Evolutionary conservation across 2,329 filamentous ascomycete genomes (phyloP), one percentile per base, ranked within the genome.

Genomic region (Calonectria hawksworthii): DNA sequence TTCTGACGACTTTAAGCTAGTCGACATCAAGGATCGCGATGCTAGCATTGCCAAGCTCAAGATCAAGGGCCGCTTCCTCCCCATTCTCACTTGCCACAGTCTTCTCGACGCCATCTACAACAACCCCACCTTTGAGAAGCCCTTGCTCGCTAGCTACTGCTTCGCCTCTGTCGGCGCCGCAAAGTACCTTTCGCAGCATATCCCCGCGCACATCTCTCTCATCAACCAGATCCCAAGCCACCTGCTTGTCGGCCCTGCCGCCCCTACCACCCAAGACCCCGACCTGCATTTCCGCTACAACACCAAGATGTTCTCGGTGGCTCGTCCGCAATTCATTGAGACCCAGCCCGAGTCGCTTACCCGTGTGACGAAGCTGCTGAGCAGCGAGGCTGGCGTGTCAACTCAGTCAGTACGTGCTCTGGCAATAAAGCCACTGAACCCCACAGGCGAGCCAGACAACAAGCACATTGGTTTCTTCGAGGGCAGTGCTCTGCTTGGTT

Each of bases 141-240:
- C 70, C 56, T 30, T 73, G 16, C 70, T 73, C 7, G 65, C 70
- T 21, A 63, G 23, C 36, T 73, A 73, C 70, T 64, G 59, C 47
- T 73, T 73, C 34, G 65, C 65, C 23, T 66, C 71, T 51, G 52
- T 28, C 13, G 71, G 64, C 30, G 59, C 71, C 16, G 71, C 71
- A 26, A 73, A 73, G 59, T 73, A 73, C 41, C 66, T 73, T 32
- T 73, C 71, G 14, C 71, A 73, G 66, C 71, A 73, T n/a, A 50
- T 64, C 28, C 59, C 71, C 1, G 66, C 71, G 13, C 71, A 69
- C 66, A 47, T 73, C 38, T 73, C 71, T 7, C 64, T 50, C 36
- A 65, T 73, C 71, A 73, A 73, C 59, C 59, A 73, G 38, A 73
- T 73, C 59, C 71, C 71, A 16, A 51, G 71, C 18, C 71, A 73